These are phyloP conservation scores for Galerina marginata DNA, from an alignment of 768 basidiomycete species.

Conservation along the genomic window DNA sequence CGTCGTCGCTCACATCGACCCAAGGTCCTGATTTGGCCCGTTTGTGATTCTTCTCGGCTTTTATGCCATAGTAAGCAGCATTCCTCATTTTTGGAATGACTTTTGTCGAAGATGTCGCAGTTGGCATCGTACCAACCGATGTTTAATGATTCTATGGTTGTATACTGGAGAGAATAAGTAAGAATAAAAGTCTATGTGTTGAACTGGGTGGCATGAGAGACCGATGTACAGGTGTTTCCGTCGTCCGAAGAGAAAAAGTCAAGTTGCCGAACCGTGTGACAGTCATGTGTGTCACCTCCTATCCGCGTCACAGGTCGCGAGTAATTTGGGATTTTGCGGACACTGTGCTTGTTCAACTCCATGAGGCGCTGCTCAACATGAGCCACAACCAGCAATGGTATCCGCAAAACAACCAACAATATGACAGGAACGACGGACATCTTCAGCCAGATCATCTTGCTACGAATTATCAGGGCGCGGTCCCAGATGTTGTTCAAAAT, in stretches of 20 bases:
- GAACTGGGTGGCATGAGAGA: slow-evolving; percentile 20
- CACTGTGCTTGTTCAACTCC: slow-evolving; percentile 6
- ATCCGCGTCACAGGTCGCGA: slow-evolving; percentile 28
- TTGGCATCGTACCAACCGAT: slow-evolving; percentile 19
- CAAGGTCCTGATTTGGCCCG: slow-evolving; percentile 38
- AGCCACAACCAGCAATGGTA: slow-evolving; percentile 40
- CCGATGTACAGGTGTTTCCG: background rate
- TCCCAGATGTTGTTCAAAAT: slow-evolving; percentile 63
- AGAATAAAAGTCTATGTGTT: slow-evolving; percentile 2
- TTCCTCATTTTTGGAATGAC: slow-evolving; percentile 26
- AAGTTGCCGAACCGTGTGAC: slow-evolving; percentile 4
- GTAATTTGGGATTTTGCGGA: slow-evolving; percentile 19
- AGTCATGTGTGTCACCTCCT: slow-evolving; percentile 27
- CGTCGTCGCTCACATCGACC: slow-evolving; percentile 48
- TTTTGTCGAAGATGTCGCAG: slow-evolving; percentile 19
- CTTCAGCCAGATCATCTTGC: slow-evolving; percentile 23
- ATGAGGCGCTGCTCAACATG: slow-evolving; percentile 30
- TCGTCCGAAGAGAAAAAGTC: slow-evolving; percentile 2
- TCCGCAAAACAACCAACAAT: slow-evolving; percentile 33
- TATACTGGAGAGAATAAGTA: slow-evolving; percentile 2
- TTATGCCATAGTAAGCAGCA: slow-evolving; percentile 28
- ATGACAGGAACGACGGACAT: slow-evolving; percentile 24
- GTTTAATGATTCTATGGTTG: slow-evolving; percentile 6
- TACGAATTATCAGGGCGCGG: slow-evolving; percentile 25
- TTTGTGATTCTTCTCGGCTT: slow-evolving; percentile 28